Percentiles rank a stretch among this genome's conserved stretches.
Conservation (phyloP, 2,329 filamentous ascomycete genomes). For the Ceratocystis destructans region DNA sequence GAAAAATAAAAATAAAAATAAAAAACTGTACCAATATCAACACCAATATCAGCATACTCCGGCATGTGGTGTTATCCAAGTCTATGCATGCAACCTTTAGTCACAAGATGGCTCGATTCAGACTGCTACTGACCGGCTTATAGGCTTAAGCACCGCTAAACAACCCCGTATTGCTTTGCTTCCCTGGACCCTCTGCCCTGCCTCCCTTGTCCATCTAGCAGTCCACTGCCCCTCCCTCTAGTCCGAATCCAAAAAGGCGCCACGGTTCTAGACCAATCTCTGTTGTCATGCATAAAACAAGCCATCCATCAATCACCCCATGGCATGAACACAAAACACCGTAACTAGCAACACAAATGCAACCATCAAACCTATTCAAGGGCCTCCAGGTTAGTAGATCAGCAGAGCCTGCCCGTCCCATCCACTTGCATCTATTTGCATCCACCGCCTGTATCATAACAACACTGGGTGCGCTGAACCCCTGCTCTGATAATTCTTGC, state of each 20-base stretch:
- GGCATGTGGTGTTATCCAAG: neutral
- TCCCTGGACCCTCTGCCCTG: neutral
- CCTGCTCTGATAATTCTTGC: too few relatives aligned
- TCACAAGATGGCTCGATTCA: neutral
- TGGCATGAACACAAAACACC: neutral
- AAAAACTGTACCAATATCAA: neutral
- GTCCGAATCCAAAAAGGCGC: neutral
- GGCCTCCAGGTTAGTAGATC: neutral
- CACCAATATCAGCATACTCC: neutral
- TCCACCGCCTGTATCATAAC: neutral
- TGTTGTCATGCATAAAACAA: slow-evolving; percentile 5
- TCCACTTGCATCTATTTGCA: neutral
- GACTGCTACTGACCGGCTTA: neutral
- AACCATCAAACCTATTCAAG: neutral
- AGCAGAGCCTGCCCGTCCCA: neutral
- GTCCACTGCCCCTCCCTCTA: neutral
- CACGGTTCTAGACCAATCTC: slow-evolving; percentile 6
- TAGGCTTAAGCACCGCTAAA: neutral
- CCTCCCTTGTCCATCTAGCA: too few relatives aligned
- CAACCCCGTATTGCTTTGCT: neutral
- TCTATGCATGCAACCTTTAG: neutral
- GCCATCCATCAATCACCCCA: slow-evolving; percentile 1
- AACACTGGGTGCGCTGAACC: too few relatives aligned
- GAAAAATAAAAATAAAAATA: neutral
- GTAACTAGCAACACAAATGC: neutral